These are phyloP conservation scores for Neurospora sp. DNA, from an alignment of 495 filamentous ascomycete species.

Conservation along the genomic window DNA sequence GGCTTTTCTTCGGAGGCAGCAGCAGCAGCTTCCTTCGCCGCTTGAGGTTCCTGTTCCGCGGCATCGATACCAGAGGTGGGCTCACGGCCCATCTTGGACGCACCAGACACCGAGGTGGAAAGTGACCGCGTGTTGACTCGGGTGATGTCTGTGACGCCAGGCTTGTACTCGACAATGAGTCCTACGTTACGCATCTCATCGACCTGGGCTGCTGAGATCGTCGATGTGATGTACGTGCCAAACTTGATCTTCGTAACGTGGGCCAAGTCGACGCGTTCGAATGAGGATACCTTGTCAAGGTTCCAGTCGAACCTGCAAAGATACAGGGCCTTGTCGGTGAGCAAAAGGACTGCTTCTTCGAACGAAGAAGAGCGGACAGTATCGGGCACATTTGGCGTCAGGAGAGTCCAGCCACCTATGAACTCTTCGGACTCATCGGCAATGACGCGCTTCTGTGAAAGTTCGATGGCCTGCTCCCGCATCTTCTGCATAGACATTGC, in stretches of 20 bases:
- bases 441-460: slow-evolving; percentile 71
- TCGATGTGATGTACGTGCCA: slow-evolving; percentile 84
- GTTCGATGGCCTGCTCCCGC: slow-evolving; percentile 81
- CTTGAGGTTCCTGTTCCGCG: slow-evolving; percentile 1
- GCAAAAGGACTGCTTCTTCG: slow-evolving; percentile 73
- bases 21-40: not conserved
- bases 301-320: slow-evolving; percentile 86
- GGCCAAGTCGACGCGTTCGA: slow-evolving; percentile 73
- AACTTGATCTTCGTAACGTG: slow-evolving; percentile 59
- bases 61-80: slow-evolving; percentile 2
- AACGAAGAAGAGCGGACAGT: slow-evolving; percentile 62
- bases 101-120: slow-evolving; percentile 39
- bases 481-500: slow-evolving; percentile 74
- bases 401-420: slow-evolving; percentile 72
- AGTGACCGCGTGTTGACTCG: slow-evolving; percentile 79
- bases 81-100: slow-evolving; percentile 9
- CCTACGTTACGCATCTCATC: slow-evolving; percentile 77
- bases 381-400: slow-evolving; percentile 45
- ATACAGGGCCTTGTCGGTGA: slow-evolving; percentile 80
- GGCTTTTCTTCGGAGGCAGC: not conserved
- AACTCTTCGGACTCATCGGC: slow-evolving; percentile 76
- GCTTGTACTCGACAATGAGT: slow-evolving; percentile 64
- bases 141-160: slow-evolving; percentile 53
- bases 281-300: slow-evolving; percentile 80
- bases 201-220: slow-evolving; percentile 58